Evolutionary conservation across 2,329 filamentous ascomycete genomes (phyloP).

Genomic region (Colletotrichum godetiae): DNA sequence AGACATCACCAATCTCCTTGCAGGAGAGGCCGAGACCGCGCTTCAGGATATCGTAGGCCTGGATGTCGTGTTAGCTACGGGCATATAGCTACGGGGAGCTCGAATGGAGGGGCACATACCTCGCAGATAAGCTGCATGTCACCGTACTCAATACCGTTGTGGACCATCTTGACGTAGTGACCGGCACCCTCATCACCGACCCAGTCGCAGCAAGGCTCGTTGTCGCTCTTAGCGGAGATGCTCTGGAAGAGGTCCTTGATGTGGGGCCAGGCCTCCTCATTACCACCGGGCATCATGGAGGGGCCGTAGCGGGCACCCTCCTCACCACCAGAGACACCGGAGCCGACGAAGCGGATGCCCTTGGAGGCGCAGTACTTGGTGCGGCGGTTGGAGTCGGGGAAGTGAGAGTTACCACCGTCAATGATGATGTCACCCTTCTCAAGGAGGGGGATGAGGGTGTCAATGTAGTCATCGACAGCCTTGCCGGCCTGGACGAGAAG

Average conservation of each 20-base stretch:
- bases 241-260: constrained; percentile 99
- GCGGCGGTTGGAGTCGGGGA: constrained; percentile 98
- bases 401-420: constrained; percentile 99
- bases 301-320: constrained; percentile 98
- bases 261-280: constrained; percentile 96
- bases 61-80: constrained; percentile 36
- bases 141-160: constrained; percentile 99
- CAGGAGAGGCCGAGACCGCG: constrained; percentile 87
- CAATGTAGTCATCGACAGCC: constrained; percentile 98
- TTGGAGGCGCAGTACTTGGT: constrained; percentile 87
- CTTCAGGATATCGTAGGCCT: constrained; percentile 99
- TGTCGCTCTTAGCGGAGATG: constrained; percentile 97
- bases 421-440: constrained; percentile 97
- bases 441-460: constrained; percentile 86
- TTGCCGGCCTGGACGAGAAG: constrained; percentile 98
- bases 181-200: constrained; percentile 99
- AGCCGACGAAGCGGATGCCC: constrained; percentile 95
- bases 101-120: constrained; percentile 63
- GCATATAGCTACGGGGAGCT: background rate
- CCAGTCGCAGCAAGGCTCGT: constrained; percentile 99
- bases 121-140: constrained; percentile 99
- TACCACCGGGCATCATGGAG: constrained; percentile 98
- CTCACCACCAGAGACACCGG: constrained; percentile 98
- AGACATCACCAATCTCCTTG: constrained; percentile 96
- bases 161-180: constrained; percentile 99